phyloP scores from a whole-genome alignment of 352 stramenopile genomes.

The Pythium rhizo-oryzae region DNA sequence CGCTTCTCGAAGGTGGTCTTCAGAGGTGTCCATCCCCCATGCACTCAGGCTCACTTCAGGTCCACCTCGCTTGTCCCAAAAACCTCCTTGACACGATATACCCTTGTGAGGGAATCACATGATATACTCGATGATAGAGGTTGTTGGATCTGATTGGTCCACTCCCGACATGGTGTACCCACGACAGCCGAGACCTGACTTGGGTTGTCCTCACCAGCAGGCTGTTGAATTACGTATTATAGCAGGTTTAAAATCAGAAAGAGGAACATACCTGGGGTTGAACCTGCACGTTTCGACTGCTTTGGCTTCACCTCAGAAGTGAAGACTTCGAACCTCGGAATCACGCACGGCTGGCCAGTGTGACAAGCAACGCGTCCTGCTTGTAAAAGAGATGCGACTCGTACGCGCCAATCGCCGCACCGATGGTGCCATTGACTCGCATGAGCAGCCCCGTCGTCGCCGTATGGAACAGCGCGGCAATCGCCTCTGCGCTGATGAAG shows the following conservation, averaged over 20 bases:
- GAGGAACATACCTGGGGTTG: no score
- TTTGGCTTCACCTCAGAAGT: not conserved
- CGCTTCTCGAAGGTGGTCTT: not conserved
- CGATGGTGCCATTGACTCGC: slow-evolving; percentile 80
- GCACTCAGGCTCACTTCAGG: not conserved
- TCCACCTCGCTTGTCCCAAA: not conserved
- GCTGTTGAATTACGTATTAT: no score
- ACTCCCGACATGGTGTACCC: not conserved
- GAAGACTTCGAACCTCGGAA: not conserved
- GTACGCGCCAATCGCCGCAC: slow-evolving; percentile 68
- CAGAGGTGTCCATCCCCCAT: not conserved
- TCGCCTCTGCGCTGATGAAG: slow-evolving; percentile 76
- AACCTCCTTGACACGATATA: not conserved
- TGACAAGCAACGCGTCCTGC: slow-evolving; percentile 75
- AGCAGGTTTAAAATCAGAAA: no score
- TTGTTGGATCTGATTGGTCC: not conserved
- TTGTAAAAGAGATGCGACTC: slow-evolving; percentile 66
- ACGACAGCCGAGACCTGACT: not conserved
- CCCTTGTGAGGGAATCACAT: not conserved
- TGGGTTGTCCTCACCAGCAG: no score
- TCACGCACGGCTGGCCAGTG: slow-evolving; percentile 35
- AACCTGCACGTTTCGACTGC: no score
- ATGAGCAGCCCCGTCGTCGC: slow-evolving; percentile 76
- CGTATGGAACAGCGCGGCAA: slow-evolving; percentile 73
- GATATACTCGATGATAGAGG: slow-evolving; percentile 13